Base-by-base conservation (phyloP, 208 protist species). In the Leishmania major region DNA sequence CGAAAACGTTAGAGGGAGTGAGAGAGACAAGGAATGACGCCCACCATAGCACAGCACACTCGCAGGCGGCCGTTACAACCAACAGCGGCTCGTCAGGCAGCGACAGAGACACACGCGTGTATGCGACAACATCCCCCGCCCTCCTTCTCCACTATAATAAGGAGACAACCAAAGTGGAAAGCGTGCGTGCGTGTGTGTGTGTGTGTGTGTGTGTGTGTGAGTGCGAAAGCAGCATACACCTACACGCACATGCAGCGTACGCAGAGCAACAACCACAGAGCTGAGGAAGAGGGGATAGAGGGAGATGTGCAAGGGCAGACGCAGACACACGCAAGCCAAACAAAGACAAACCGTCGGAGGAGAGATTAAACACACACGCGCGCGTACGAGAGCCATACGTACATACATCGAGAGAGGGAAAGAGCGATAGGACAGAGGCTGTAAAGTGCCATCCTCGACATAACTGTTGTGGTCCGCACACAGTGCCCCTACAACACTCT, bases 401-500 rank as follows among this genome's bases (percentile, higher is more conserved):
- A 80, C 17, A 76, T n/a, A 57, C n/a, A 73, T 17, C 22, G 59
- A 84, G 59, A 79, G 25, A 84, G 73, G 17, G 53, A 59, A 25
- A 59, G 55, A 40, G 62, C 10, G 15, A 73, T 11, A 82, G 35
- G 84, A 19, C 74, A 75, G 53, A 37, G 62, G 82, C 31, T 7
- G 28, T 47, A 8, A 47, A 47, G 15, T 19, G 15, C 51, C 17
- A 22, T 55, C 51, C 51, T 55, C 51, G 51, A 4, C 51, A 55
- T 55, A 19, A 15, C 51, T 19, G 15, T 55, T 64, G 59, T 31
- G 59, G 59, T 64, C 59, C n/a, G 28, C 59, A 64, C 59, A 31
- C 59, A n/a, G 59, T 11, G 22, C 11, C 59, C 17, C 59, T 13
- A 31, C 2, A 28, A 35, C 59, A 31, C 59, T 4, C 59, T 10